Evolutionary conservation across 148 eudicot genomes (phyloP).

Genomic region (Diospyros lotus): DNA sequence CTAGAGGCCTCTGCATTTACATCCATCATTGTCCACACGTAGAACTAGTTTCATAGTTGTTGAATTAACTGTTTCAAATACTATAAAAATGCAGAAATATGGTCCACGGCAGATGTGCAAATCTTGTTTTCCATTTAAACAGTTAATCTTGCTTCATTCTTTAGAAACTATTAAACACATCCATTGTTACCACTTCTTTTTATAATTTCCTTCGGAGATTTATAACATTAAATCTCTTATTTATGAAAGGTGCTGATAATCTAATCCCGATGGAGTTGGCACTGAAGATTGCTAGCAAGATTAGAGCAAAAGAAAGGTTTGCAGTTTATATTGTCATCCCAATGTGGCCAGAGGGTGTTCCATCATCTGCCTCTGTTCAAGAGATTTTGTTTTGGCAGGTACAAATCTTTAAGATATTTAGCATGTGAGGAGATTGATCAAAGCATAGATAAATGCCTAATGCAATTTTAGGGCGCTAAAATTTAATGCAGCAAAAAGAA

Average conservation of each 20-base stretch:
- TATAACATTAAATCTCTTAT: background rate
- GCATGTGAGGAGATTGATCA: background rate
- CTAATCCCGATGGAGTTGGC: constrained; percentile 70
- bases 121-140: background rate
- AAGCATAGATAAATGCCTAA: background rate
- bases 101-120: background rate
- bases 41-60: background rate
- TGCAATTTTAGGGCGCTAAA: constrained; percentile 3
- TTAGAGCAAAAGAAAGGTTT: constrained; percentile 51
- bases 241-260: constrained; percentile 50
- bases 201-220: background rate
- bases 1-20: background rate
- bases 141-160: background rate
- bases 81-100: background rate
- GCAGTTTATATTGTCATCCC: background rate
- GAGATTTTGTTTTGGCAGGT: constrained; percentile 58
- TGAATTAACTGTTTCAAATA: background rate
- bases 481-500: background rate
- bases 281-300: constrained; percentile 54
- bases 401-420: background rate
- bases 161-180: background rate
- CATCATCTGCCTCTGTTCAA: constrained; percentile 42
- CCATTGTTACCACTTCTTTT: background rate
- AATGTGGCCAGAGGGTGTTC: constrained; percentile 5
- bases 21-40: background rate